phyloP scores from a whole-genome alignment of 441 rosid genomes.

The Adansonia rubrostipa region DNA sequence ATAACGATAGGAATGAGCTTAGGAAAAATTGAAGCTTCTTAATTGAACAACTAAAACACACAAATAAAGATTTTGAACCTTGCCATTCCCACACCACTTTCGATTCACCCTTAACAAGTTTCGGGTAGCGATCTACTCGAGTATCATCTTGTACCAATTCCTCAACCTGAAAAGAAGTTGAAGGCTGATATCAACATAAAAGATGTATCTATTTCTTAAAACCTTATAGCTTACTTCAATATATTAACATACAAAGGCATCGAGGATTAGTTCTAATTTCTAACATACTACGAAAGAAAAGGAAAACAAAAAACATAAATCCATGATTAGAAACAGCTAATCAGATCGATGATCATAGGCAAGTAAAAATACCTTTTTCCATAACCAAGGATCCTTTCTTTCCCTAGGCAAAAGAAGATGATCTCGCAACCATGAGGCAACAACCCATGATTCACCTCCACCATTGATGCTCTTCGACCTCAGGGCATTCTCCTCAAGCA shows the following conservation, averaged over 20 bases:
- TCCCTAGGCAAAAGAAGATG: conserved; percentile 84
- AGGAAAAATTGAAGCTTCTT: not conserved
- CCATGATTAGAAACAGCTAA: conserved; percentile 6
- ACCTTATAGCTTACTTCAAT: not conserved
- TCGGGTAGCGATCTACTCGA: conserved; percentile 80
- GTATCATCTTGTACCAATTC: conserved; percentile 86
- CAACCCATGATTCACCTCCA: conserved; percentile 79
- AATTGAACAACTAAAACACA: conserved; percentile 18
- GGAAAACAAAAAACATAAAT: not conserved
- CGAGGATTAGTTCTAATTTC: not conserved
- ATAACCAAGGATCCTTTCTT: conserved; percentile 74
- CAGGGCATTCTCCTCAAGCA: conserved; percentile 86
- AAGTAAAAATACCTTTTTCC: conserved; percentile 65
- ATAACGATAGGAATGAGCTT: not conserved
- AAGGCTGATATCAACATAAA: conserved; percentile 3
- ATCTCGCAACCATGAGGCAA: conserved; percentile 83
- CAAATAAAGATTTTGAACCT: conserved; percentile 48
- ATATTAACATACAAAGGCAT: not conserved
- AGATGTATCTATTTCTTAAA: not conserved
- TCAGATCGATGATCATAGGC: conserved; percentile 9
- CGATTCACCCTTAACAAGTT: conserved; percentile 86
- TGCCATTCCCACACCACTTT: conserved; percentile 99
- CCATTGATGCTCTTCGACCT: conserved; percentile 49
- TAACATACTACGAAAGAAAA: not conserved
- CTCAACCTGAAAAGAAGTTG: conserved; percentile 63